Conservation (phyloP, 768 basidiomycete species). For the Dioszegia hungarica region DNA sequence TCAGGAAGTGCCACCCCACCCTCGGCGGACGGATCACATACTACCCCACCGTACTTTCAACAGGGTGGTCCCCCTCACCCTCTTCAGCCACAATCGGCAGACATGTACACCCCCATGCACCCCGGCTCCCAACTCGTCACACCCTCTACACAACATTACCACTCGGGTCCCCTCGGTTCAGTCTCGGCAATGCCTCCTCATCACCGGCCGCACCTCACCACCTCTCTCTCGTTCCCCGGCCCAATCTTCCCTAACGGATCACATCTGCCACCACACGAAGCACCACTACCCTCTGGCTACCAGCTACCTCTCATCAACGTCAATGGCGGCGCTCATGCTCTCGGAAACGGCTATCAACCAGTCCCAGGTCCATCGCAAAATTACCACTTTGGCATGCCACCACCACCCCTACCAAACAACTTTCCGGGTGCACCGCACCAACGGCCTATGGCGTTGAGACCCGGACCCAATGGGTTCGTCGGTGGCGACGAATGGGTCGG, state of each 20-base stretch:
- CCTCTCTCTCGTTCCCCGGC: not conserved
- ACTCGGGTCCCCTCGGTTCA: not conserved
- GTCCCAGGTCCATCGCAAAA: not conserved
- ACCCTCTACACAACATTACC: not conserved
- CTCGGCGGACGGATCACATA: not conserved
- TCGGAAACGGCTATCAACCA: not conserved
- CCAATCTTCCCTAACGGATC: not conserved
- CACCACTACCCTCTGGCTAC: too few species aligned
- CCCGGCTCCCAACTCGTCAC: not conserved
- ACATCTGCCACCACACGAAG: too few species aligned
- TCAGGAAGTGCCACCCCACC: not conserved
- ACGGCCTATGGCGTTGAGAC: not conserved
- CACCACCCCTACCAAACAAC: not conserved
- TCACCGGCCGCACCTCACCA: not conserved
- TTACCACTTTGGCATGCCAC: conserved; percentile 1
- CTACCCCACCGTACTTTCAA: not conserved
- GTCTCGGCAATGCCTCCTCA: not conserved
- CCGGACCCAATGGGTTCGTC: not conserved
- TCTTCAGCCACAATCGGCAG: not conserved
- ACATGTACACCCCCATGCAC: not conserved
- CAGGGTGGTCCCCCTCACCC: not conserved
- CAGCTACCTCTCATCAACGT: not conserved
- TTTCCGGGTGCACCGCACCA: not conserved
- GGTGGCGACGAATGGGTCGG: conserved; percentile 1
- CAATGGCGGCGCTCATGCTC: too few species aligned